Conservation (phyloP, 202 grass and related monocot species). For the Bolboschoenoplectus hybrid region DNA sequence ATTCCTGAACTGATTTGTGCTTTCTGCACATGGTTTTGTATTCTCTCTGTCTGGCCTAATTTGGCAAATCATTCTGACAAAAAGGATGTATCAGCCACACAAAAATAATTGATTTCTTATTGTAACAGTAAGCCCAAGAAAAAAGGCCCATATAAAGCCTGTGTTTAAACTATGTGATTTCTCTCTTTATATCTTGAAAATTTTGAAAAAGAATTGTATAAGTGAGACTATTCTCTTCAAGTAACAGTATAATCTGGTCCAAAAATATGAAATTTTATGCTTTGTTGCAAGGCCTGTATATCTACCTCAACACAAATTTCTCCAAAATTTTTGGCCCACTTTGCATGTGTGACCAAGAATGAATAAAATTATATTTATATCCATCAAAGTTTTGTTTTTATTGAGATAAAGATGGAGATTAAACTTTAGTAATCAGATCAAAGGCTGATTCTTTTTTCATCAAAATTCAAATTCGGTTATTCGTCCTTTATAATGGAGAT, state of each 20-base stretch:
- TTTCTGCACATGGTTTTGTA: slow-evolving; percentile 9
- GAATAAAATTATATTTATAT: neutral
- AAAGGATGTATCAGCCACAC: neutral
- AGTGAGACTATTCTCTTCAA: neutral
- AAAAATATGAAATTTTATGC: neutral
- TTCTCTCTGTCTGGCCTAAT: slow-evolving; percentile 1
- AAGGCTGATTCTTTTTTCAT: too few species aligned
- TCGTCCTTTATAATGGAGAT: too few species aligned
- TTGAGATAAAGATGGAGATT: too few species aligned
- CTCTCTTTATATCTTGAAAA: neutral
- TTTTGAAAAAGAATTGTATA: neutral
- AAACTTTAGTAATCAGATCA: too few species aligned
- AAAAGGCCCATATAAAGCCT: neutral
- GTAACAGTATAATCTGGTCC: neutral
- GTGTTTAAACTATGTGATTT: neutral
- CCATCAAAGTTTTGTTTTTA: neutral
- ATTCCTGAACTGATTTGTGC: neutral
- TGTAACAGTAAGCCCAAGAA: neutral
- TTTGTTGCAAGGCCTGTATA: neutral
- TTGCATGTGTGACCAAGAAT: neutral
- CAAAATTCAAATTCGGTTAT: too few species aligned
- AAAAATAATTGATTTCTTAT: neutral
- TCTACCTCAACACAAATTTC: neutral
- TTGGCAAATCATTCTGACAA: neutral
- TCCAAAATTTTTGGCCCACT: neutral